Evolutionary conservation across 495 filamentous ascomycete species (phyloP), one percentile per base, ranked within the genome.

Genomic region (Penicillium robsamsonii): DNA sequence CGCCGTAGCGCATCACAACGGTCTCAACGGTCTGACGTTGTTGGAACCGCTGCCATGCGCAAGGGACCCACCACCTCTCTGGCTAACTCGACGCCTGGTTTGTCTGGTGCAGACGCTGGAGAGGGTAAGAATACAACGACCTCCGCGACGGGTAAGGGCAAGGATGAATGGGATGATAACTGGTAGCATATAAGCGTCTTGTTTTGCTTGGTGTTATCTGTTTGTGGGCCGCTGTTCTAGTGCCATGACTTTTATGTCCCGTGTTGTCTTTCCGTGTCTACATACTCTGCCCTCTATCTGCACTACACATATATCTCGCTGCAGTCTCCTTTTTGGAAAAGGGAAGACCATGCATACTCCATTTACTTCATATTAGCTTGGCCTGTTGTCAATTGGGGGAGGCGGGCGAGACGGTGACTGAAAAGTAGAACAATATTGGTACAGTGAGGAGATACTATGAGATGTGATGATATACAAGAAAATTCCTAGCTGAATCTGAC

Each of bases 41-140:
- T 92, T 60, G 89, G 89, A 20, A 91, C 88, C 25, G 75, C 81
- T 37, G 89, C 87, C 31, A 85, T 88, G 79, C 87, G 84, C 79
- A 85, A 75, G 72, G 53, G 65, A 58, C 83, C 61, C 79, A 81
- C 57, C 4, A 59, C 64, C 15, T 58, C 66, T 29, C 22, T 66
- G 53, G 52, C 53, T 27, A 60, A 52, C 31, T 57, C 63, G 18
- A 67, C 31, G 63, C 56, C 59, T 70, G 71, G 64, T 58, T 64
- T 46, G 51, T 60, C 49, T 54, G 74, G 53, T 60, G 67, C 51
- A 54, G 68, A 82, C 63, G 74, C 72, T 11, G 69, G 66, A 1
- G 74, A 64, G 45, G 70, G 71, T 58, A 70, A 62, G 48, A 70
- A 72, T 57, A 70, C 63, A 17, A 61, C 65, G 8, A 52, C 73